Conservation (phyloP, 495 filamentous ascomycete species). For the Clavariopsis aquatica region DNA sequence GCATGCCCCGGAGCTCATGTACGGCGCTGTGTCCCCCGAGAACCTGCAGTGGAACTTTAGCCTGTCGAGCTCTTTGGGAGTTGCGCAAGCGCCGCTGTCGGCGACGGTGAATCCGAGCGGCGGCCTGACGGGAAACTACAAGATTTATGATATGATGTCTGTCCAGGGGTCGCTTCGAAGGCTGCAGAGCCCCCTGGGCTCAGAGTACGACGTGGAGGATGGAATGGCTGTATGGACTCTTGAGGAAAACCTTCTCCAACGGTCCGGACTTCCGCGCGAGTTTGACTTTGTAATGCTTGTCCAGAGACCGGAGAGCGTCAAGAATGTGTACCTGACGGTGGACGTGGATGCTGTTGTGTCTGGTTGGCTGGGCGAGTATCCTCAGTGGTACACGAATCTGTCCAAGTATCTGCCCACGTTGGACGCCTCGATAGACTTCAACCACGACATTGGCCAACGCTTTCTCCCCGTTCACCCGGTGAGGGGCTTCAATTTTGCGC, state of each 20-base stretch:
- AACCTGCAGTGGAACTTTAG: constrained; percentile 57
- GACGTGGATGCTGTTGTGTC: constrained; percentile 30
- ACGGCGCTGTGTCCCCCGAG: constrained; percentile 55
- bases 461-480: constrained; percentile 23
- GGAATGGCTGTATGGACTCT: constrained; percentile 56
- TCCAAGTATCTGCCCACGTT: constrained; percentile 25
- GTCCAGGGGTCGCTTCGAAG: constrained; percentile 56
- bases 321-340: constrained; percentile 27
- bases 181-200: constrained; percentile 43
- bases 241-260: constrained; percentile 55
- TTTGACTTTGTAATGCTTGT: constrained; percentile 57
- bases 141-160: constrained; percentile 57
- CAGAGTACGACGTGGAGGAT: constrained; percentile 48
- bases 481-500: constrained; percentile 36
- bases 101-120: constrained; percentile 51
- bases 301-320: constrained; percentile 26
- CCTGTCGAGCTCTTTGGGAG: constrained; percentile 52
- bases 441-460: constrained; percentile 31
- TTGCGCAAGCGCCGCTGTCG: constrained; percentile 50
- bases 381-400: constrained; percentile 32
- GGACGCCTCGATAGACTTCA: constrained; percentile 20
- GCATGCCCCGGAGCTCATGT: constrained; percentile 57
- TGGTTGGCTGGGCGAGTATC: constrained; percentile 30
- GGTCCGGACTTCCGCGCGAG: constrained; percentile 56
- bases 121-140: constrained; percentile 47